Percentiles rank a stretch among this genome's conserved stretches.
phyloP scores from a whole-genome alignment of 768 basidiomycete species.

The Leucocoprinus sp. region DNA sequence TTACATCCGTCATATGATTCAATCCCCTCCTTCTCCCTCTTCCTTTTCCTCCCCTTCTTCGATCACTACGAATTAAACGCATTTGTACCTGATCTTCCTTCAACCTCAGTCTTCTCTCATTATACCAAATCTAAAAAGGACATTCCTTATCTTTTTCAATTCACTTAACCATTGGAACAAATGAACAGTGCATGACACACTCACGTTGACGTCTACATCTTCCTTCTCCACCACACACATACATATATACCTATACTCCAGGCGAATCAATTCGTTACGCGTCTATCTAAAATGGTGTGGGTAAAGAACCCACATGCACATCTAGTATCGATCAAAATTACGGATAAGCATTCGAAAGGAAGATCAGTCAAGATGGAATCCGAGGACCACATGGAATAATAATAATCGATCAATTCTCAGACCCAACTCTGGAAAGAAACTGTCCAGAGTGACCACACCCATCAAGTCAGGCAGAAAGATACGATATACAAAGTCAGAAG shows the following conservation, averaged over 20 bases:
- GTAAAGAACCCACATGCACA: neutral
- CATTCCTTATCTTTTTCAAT: too few relatives aligned
- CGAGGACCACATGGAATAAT: conserved; percentile 4
- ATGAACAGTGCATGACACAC: too few relatives aligned
- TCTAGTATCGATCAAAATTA: neutral
- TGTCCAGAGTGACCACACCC: neutral
- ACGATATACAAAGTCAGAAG: neutral
- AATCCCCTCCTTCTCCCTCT: too few relatives aligned
- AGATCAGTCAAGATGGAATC: neutral
- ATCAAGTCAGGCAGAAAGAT: neutral
- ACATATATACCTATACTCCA: too few relatives aligned
- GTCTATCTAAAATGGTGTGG: too few relatives aligned
- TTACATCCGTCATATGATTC: too few relatives aligned
- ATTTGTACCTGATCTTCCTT: conserved; percentile 9
- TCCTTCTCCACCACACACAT: too few relatives aligned
- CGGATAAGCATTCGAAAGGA: neutral
- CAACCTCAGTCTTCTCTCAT: neutral
- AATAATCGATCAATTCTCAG: conserved; percentile 1
- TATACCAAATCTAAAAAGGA: neutral
- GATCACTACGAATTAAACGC: neutral
- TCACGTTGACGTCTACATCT: too few relatives aligned
- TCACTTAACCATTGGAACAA: too few relatives aligned
- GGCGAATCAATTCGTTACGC: too few relatives aligned
- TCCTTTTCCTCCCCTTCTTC: neutral
- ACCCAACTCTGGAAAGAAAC: neutral